Percentiles rank a stretch among this genome's conserved stretches.
These are phyloP conservation scores for Elaeis oleifera DNA, from an alignment of 202 grass and related monocot genomes.

Conservation along the genomic window DNA sequence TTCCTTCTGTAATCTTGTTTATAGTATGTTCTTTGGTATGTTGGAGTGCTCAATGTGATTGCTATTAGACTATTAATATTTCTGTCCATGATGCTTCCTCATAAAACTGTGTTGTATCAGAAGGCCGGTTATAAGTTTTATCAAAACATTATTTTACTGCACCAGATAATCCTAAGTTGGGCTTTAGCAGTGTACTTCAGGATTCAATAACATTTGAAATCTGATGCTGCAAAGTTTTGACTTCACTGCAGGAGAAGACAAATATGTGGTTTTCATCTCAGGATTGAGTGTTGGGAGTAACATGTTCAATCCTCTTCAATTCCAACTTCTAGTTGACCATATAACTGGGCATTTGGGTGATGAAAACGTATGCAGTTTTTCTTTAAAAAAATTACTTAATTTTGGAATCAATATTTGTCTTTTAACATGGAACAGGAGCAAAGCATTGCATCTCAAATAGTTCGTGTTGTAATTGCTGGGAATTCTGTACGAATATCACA, in stretches of 20 bases:
- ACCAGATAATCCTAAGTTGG: no score
- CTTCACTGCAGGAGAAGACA: constrained; percentile 74
- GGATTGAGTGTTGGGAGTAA: constrained; percentile 65
- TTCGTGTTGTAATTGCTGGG: constrained; percentile 71
- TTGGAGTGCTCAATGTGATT: no score
- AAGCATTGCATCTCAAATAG: constrained; percentile 77
- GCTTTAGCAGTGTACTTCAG: no score
- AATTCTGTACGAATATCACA: constrained; percentile 78
- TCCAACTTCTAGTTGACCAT: constrained; percentile 98
- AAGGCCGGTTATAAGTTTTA: no score
- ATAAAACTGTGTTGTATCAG: no score
- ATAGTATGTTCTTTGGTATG: no score
- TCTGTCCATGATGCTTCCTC: no score
- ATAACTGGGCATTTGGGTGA: constrained; percentile 92
- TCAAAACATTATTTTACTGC: no score
- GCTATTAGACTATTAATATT: no score
- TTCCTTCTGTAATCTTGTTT: no score
- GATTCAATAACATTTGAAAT: background rate
- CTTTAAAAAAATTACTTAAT: constrained; percentile 7
- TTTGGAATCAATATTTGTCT: background rate
- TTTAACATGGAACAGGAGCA: constrained; percentile 53
- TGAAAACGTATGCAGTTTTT: constrained; percentile 63
- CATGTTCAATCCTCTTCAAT: constrained; percentile 91
- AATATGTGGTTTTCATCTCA: constrained; percentile 77
- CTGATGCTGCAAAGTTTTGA: constrained; percentile 6